These are phyloP conservation scores for Eimeria maxima DNA, from an alignment of 169 alveolate species.

Conservation along the genomic window DNA sequence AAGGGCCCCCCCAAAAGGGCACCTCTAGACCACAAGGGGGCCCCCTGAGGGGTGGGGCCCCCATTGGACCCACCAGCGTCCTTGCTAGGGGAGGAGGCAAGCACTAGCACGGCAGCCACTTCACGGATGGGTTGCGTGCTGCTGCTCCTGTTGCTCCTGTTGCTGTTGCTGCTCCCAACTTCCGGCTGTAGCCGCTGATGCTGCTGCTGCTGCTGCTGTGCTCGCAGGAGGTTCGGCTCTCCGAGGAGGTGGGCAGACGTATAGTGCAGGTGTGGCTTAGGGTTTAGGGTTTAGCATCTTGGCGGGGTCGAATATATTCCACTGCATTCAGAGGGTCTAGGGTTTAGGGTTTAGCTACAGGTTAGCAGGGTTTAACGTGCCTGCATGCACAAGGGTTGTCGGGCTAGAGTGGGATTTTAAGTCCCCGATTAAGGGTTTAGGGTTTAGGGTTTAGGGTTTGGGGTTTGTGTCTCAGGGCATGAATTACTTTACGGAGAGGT, in stretches of 20 bases:
- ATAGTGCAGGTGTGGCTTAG: neutral
- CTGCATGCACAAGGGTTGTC: neutral
- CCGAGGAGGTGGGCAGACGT: slow-evolving; percentile 34
- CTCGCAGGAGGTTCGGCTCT: slow-evolving; percentile 43
- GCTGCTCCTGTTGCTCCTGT: slow-evolving; percentile 5
- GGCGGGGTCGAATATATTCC: too few relatives aligned
- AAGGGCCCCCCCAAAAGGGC: neutral
- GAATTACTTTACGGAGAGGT: neutral
- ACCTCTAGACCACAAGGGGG: neutral
- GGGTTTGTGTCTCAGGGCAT: slow-evolving; percentile 6
- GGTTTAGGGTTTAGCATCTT: neutral
- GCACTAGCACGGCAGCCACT: neutral
- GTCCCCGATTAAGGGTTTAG: neutral
- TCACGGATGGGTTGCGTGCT: neutral
- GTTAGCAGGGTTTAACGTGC: neutral
- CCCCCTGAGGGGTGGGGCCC: neutral
- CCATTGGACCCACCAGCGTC: neutral
- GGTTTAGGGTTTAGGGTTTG: neutral
- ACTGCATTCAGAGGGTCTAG: neutral
- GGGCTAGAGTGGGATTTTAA: neutral
- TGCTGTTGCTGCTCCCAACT: neutral
- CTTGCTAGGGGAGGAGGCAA: slow-evolving; percentile 43
- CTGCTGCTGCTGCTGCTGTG: slow-evolving; percentile 17
- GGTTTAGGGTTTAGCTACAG: neutral
- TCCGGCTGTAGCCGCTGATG: neutral